A percentile compares a stretch with the other conserved stretches of the same genome.
Evolutionary conservation across 2,329 filamentous ascomycete genomes (phyloP).

Genomic region (Elsinoe arachidis): DNA sequence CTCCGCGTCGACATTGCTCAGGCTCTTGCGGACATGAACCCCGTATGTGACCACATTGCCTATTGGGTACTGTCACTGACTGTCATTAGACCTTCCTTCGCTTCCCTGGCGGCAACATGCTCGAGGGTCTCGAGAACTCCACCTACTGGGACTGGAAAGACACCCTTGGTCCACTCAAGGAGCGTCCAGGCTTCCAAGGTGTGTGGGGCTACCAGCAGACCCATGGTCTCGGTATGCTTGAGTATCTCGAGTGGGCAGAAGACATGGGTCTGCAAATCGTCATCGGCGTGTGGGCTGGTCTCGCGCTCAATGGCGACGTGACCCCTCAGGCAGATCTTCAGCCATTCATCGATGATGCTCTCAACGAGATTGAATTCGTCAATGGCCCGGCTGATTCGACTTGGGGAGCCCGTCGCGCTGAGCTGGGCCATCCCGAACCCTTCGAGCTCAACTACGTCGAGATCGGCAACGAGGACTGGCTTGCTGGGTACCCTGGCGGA

Average conservation of each 20-base stretch:
- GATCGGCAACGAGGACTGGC: constrained; percentile 60
- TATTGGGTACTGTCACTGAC: neutral
- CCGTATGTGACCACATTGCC: neutral
- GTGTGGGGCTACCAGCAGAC: constrained; percentile 56
- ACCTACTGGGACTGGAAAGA: constrained; percentile 43
- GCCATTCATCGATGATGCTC: constrained; percentile 49
- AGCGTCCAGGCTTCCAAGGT: constrained; percentile 45
- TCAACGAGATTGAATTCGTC: constrained; percentile 57
- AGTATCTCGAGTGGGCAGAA: constrained; percentile 39
- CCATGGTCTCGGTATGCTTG: constrained; percentile 52
- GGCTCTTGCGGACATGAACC: constrained; percentile 44
- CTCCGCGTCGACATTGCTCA: constrained; percentile 48
- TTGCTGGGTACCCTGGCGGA: constrained; percentile 36
- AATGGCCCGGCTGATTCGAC: constrained; percentile 44
- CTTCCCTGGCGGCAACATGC: constrained; percentile 54
- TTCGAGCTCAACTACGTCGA: constrained; percentile 55
- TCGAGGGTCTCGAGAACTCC: constrained; percentile 39
- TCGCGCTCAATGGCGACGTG: constrained; percentile 40
- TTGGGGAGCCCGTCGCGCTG: constrained; percentile 50
- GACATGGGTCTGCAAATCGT: constrained; percentile 25
- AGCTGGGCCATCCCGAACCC: constrained; percentile 53
- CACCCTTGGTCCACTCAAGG: constrained; percentile 45
- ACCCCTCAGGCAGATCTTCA: constrained; percentile 40
- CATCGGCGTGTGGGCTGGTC: constrained; percentile 34
- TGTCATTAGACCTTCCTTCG: constrained; percentile 43